Base-by-base conservation (phyloP, 179 eudicot species). In the Patellifolia procumbens region DNA sequence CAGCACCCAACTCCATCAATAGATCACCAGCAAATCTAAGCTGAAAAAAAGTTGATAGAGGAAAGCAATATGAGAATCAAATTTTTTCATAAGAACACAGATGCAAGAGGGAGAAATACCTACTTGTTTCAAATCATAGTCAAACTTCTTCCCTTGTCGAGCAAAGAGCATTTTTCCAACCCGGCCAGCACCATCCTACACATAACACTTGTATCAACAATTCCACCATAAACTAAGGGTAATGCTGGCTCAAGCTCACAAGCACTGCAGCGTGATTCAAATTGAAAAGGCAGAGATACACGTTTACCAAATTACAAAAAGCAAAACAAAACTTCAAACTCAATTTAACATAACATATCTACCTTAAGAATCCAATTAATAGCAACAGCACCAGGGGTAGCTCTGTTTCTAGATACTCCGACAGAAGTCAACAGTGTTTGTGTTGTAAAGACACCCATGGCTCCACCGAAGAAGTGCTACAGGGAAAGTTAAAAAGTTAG, bases 291-390 rank as follows among this genome's bases (percentile, higher is more conserved):
- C 22, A 56, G 51, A 29, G 22, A 26, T 22, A 20, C 34, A 72
- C 39, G 11, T 29, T 37, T 64, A 15, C 19, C 26, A 8, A 37
- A 24, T 46, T 26, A 24, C 51, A 53, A 65, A 37, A 61, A 26
- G n/a, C n/a, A n/a, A 51, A 8, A 19, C 35, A 63, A 55, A 73
- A 26, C 20, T 68, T 46, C 42, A 65, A n/a, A 63, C 51, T 73
- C 70, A 78, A 34, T 39, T 8, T 24, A 55, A 12, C 31, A 67
- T 53, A 55, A n/a, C 35, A 73, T 46, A 16, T 31, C 22, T 90
- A 95, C 99, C 98, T 95, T 95, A 73, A 95, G 93, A 82, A 95
- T 93, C 99, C 99, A 95, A 73, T 93, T 95, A 66, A 93, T 91
- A 39, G 99, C 98, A 48, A 91, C 99, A 75, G 99, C 99, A 59